These are phyloP conservation scores for Clavispora carvajalis DNA, from an alignment of 805 yeast species.

Conservation along the genomic window DNA sequence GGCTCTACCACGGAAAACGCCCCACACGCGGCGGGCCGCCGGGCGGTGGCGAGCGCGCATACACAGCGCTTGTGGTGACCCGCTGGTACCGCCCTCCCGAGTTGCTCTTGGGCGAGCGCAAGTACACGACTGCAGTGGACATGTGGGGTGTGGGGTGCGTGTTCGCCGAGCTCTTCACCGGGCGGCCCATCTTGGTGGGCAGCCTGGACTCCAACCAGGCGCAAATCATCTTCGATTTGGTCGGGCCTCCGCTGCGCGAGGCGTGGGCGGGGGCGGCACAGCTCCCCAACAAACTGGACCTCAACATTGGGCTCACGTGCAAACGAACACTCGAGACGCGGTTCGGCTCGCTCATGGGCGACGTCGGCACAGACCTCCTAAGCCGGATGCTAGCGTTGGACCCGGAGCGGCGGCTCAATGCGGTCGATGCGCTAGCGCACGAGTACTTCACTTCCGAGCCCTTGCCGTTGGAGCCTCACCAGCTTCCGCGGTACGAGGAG, in stretches of 20 bases:
- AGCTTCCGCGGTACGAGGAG: constrained; percentile 69
- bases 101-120: constrained; percentile 74
- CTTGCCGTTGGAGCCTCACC: constrained; percentile 47
- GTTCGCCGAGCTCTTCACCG: constrained; percentile 81
- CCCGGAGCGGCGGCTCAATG: constrained; percentile 71
- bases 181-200: constrained; percentile 82
- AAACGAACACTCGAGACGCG: constrained; percentile 44
- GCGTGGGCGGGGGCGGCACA: constrained; percentile 57
- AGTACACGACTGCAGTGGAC: constrained; percentile 91
- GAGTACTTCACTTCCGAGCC: constrained; percentile 67
- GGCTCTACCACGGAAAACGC: constrained; percentile 57
- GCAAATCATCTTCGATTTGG: constrained; percentile 66
- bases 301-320: constrained; percentile 41
- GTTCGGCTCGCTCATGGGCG: constrained; percentile 41
- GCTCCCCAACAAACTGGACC: constrained; percentile 52
- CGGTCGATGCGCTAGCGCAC: constrained; percentile 69
- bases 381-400: constrained; percentile 60
- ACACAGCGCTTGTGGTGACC: constrained; percentile 77
- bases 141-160: constrained; percentile 98
- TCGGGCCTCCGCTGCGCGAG: constrained; percentile 70
- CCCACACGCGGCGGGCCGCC: constrained; percentile 54
- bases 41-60: constrained; percentile 50
- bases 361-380: constrained; percentile 50
- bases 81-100: constrained; percentile 99
- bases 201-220: constrained; percentile 85